phyloP scores from a whole-genome alignment of 495 filamentous ascomycete genomes.

The Pseudotulostoma volvatum region DNA sequence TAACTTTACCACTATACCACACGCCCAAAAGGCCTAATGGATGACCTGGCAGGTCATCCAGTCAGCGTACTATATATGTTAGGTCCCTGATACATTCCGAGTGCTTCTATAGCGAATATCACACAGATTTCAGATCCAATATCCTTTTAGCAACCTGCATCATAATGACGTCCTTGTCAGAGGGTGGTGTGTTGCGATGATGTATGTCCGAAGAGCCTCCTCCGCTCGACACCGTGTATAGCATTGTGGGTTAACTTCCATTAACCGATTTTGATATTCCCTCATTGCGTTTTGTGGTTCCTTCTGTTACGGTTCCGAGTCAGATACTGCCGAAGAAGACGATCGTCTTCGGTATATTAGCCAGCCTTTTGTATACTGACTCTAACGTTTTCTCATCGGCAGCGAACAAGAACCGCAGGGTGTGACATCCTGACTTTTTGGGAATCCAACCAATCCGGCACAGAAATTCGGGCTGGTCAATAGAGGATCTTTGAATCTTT shows the following conservation, averaged over 20 bases:
- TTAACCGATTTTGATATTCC: neutral
- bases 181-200: too few relatives aligned
- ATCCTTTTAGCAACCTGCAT: too few relatives aligned
- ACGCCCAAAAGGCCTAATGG: too few relatives aligned
- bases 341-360: neutral
- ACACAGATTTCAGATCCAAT: too few relatives aligned
- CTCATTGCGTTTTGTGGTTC: neutral
- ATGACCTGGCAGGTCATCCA: too few relatives aligned
- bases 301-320: neutral
- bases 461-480: slow-evolving; percentile 1
- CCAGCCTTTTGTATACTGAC: neutral
- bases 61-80: too few relatives aligned
- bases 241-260: neutral
- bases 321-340: neutral
- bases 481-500: neutral
- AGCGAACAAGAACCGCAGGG: neutral
- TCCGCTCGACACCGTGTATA: neutral
- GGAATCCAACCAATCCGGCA: slow-evolving; percentile 1
- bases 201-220: too few relatives aligned
- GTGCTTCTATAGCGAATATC: too few relatives aligned
- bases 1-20: too few relatives aligned
- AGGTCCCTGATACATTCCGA: too few relatives aligned
- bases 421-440: neutral
- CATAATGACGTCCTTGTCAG: too few relatives aligned
- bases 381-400: neutral